Conservation (phyloP, 371 early-diverging fungal genomes). For the Mucor mucedo region DNA sequence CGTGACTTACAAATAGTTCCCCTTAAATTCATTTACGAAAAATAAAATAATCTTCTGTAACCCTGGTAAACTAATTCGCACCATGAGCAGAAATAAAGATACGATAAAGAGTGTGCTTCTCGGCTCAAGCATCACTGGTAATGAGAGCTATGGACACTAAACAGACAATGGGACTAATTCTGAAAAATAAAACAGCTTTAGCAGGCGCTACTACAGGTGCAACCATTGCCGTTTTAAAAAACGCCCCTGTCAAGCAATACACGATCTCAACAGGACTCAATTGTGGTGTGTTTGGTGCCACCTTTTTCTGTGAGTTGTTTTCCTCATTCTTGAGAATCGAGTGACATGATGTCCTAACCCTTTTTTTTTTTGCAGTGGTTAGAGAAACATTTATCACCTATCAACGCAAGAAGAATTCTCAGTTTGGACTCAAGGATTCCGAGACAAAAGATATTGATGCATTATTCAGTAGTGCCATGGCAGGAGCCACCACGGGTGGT, state of each 20-base stretch:
- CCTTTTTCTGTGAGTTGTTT: constrained; percentile 48
- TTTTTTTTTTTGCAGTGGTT: constrained; percentile 28
- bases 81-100: constrained; percentile 28
- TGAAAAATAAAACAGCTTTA: constrained; percentile 19
- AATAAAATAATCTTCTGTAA: neutral
- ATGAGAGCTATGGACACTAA: neutral
- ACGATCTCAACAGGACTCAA: constrained; percentile 44
- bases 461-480: constrained; percentile 61
- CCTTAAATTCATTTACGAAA: too few relatives aligned
- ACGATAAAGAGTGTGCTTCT: constrained; percentile 22
- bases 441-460: constrained; percentile 62
- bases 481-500: constrained; percentile 65
- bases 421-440: constrained; percentile 62
- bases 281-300: constrained; percentile 51
- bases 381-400: constrained; percentile 60
- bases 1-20: too few relatives aligned
- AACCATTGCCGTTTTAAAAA: constrained; percentile 49
- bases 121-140: constrained; percentile 27
- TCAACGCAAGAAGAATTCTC: constrained; percentile 59
- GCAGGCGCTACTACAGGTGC: constrained; percentile 59
- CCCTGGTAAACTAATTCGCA: constrained; percentile 4
- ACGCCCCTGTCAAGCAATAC: constrained; percentile 44
- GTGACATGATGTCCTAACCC: neutral
- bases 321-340: too few relatives aligned
- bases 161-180: neutral